A percentile compares a stretch with the other conserved stretches of the same genome.
phyloP scores from a whole-genome alignment of 257 asterid genomes.

The Osmanthus fragrans region DNA sequence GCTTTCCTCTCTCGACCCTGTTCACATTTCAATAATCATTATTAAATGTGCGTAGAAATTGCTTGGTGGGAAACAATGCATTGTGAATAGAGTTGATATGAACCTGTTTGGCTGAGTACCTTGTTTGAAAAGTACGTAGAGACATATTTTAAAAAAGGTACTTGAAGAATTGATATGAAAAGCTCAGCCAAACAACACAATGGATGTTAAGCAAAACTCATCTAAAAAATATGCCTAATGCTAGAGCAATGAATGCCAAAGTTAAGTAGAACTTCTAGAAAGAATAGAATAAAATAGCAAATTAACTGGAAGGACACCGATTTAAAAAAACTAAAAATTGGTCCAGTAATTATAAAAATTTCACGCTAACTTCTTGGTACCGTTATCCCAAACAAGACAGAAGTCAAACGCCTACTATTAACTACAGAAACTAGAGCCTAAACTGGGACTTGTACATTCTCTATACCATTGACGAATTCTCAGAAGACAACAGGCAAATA shows the following conservation, averaged over 20 bases:
- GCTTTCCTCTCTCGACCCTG: slow-evolving; percentile 83
- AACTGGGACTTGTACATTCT: not conserved
- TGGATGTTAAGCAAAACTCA: not conserved
- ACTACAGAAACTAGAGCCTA: not conserved
- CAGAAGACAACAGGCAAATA: not conserved
- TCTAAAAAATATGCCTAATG: not conserved
- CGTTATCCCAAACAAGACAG: not conserved
- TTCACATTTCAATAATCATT: slow-evolving; percentile 24
- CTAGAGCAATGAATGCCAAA: not conserved
- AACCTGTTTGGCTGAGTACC: not conserved
- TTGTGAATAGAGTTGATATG: not conserved
- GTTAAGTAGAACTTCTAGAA: not conserved
- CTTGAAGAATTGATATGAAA: not conserved
- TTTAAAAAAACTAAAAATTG: not conserved
- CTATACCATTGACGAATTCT: not conserved
- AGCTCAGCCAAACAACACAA: not conserved
- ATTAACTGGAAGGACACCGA: not conserved
- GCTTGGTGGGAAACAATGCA: not conserved
- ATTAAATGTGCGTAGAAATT: not conserved
- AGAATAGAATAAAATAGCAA: not conserved
- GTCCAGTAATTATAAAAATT: not conserved
- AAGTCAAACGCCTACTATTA: not conserved
- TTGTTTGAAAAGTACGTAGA: not conserved
- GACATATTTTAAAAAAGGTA: not conserved
- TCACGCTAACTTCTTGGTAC: not conserved